phyloP scores from a whole-genome alignment of 2,329 filamentous ascomycete species.

The Hypoxylon sp. region DNA sequence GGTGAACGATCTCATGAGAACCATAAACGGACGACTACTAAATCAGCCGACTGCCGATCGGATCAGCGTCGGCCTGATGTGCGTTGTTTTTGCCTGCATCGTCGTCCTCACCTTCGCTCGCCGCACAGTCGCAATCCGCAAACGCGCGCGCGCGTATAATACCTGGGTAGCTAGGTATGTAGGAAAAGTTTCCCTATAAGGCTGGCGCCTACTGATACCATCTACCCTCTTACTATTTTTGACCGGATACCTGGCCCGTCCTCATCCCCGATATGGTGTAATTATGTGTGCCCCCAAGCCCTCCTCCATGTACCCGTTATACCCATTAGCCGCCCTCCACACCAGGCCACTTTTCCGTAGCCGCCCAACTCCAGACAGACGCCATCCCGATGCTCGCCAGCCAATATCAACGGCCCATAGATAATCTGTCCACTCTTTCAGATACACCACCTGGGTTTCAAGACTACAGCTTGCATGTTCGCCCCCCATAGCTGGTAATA shows the following conservation, averaged over 20 bases:
- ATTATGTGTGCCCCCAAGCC: constrained; percentile 43
- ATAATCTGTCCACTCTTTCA: constrained; percentile 57
- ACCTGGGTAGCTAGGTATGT: constrained; percentile 12
- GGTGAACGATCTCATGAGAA: constrained; percentile 1
- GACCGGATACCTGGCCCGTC: constrained; percentile 43
- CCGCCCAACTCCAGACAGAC: constrained; percentile 64
- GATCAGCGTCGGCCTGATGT: constrained; percentile 15
- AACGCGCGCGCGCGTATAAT: constrained; percentile 41
- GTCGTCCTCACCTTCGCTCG: constrained; percentile 23
- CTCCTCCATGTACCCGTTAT: constrained; percentile 39
- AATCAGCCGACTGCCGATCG: constrained; percentile 12
- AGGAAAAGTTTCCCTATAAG: constrained; percentile 45
- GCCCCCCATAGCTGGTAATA: constrained; percentile 48
- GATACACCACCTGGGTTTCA: constrained; percentile 68
- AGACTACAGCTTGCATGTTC: constrained; percentile 54
- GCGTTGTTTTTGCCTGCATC: not conserved
- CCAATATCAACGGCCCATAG: constrained; percentile 65
- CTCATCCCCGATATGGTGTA: constrained; percentile 46
- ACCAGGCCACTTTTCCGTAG: constrained; percentile 53
- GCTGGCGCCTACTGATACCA: constrained; percentile 55
- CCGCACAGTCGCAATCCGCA: constrained; percentile 28
- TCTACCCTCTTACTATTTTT: constrained; percentile 50
- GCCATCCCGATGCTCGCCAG: constrained; percentile 58
- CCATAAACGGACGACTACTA: not conserved
- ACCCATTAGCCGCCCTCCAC: constrained; percentile 54